phyloP scores from a whole-genome alignment of 768 basidiomycete species.

The Rhodotorula kratochvilovae region DNA sequence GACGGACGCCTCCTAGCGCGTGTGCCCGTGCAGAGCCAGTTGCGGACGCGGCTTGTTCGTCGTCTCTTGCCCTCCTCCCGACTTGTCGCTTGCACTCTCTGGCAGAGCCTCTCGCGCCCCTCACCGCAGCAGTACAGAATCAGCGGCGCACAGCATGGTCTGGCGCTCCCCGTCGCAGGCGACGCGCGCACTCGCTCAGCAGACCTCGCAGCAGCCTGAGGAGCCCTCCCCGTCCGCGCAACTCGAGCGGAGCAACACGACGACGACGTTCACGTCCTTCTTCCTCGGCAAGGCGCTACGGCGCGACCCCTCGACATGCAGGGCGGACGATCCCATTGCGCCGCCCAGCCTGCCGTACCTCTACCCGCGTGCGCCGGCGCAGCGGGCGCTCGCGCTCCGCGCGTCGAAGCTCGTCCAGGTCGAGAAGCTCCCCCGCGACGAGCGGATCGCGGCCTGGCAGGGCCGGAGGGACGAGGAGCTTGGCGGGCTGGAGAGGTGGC shows the following conservation, averaged over 20 bases:
- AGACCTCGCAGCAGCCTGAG: too few species aligned
- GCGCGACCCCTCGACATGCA: too few species aligned
- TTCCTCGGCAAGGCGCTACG: not conserved
- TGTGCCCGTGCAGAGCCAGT: too few species aligned
- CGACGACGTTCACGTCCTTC: slow-evolving; percentile 16
- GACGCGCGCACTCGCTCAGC: too few species aligned
- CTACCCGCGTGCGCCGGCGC: not conserved
- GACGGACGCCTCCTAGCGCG: too few species aligned
- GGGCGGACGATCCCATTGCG: not conserved
- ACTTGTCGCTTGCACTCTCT: not conserved
- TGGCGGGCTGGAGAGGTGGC: slow-evolving; percentile 45
- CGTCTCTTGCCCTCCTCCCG: too few species aligned
- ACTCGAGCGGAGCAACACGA: slow-evolving; percentile 17
- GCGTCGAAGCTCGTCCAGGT: not conserved
- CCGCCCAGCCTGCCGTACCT: not conserved
- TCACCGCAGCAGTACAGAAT: not conserved
- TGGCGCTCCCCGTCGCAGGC: slow-evolving; percentile 3
- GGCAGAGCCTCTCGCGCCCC: not conserved
- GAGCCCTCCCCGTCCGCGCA: not conserved
- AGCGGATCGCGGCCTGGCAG: slow-evolving; percentile 46
- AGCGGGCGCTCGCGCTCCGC: not conserved
- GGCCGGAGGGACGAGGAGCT: slow-evolving; percentile 91
- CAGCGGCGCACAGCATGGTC: not conserved
- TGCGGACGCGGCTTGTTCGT: too few species aligned
- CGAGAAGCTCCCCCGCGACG: not conserved